Base-by-base conservation (phyloP, 805 yeast genomes). In the Candida manassasensis region DNA sequence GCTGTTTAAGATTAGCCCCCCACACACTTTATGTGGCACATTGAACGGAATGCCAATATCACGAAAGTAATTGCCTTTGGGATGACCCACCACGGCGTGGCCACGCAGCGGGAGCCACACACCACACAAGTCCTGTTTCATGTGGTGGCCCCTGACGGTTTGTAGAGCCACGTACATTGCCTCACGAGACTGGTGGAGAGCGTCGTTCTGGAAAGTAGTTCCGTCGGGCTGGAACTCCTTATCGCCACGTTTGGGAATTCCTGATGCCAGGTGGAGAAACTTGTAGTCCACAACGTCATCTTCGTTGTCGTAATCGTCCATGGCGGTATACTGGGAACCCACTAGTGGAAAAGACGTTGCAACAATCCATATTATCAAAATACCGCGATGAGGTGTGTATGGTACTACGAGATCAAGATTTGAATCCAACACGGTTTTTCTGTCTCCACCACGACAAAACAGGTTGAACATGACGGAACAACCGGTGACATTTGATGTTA, bases 161-260 rank as follows among this genome's bases (percentile, higher is more conserved):
- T 47, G 50, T 19, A 88, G 59, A 0, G 94, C 89, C 3, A 64
- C 61, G 50, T 75, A 86, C 95, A 89, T 88, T 19, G 81, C 78
- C 19, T 71, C 59, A 35, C 84, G 63, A 8, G 90, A 77, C 17
- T 64, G 65, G 8, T 62, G 59, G 4, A 89, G 63, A 12, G 63
- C 55, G 3, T 52, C 40, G 4, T 48, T 53, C 52, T 84, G 93
- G 4, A 63, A 51, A 4, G 49, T 46, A 0, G 88, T 79, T 0
- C 85, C 87, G 52, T 82, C 90, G 0, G 94, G 95, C 40, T 79
- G 95, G 45, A 78, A 84, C 45, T 85, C 95, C 53, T 89, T 89
- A 38, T 79, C 88, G 2, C 96, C 95, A 41, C 90, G 63, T 44
- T 78, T 82, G 2, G 89, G 89, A 1, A 80, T 41, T 12, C 16